Evolutionary conservation across 1,284 basidiomycete species (phyloP), one percentile per base, ranked within the genome.

Genomic region (Filobasidium uniguttulatum): DNA sequence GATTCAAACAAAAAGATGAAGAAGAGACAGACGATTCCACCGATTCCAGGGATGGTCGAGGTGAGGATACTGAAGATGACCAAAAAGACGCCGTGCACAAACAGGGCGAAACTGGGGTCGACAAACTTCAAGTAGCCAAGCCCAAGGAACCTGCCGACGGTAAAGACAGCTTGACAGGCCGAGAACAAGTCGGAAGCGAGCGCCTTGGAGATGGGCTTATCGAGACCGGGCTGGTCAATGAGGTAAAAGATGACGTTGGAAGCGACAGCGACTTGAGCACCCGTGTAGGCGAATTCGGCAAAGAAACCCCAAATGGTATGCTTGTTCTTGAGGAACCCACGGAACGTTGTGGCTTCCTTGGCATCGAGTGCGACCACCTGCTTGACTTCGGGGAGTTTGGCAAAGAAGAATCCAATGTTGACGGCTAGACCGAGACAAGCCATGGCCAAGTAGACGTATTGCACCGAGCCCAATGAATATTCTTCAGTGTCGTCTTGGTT

Each of bases 381-480:
- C 17, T 44, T 34, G 4, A 62, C 56, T 51, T 64, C 62, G 2
- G 61, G 62, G 4, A 64, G 56, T 41, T 58, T 62, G 43, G 56
- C 57, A 30, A 62, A 64, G 25, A 46, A 48, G 43, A 60, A 45
- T 14, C 37, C 37, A 20, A 59, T 52, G 56, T 62, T 62, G 46
- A 62, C 36, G 19, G 60, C 30, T 6, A 59, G 29, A 3, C 57
- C 62, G 28, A 64, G 57, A 29, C 46, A 23, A 1, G 55, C 34
- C 37, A 64, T 50, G 2, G 63, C 59, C 8, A 63, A 56, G 52
- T 64, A 64, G n/a, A 64, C 62, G 46, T 63, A 63, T 56, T 62
- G 61, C 4, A 62, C 62, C 10, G 38, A 20, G 5, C 38, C 38
- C 9, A 41, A 9, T 9, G 20, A 23, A n/a, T n/a, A n/a, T 8